Conservation (phyloP, 164 flowering plant genomes). For the Liquidambar formosana region DNA sequence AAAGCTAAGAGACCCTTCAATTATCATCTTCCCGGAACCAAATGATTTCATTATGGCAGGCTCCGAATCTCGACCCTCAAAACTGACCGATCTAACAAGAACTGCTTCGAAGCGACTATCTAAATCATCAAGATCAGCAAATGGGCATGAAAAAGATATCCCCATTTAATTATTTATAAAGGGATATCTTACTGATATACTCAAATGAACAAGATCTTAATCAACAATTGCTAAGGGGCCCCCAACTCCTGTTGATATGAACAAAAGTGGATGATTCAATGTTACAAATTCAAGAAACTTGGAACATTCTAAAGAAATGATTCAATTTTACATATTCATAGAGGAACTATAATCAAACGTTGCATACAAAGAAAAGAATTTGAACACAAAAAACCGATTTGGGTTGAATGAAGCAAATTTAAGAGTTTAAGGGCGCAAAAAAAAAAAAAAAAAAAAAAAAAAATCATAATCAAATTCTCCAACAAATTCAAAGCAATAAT, state of each 20-base stretch:
- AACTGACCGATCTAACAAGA: slow-evolving; percentile 18
- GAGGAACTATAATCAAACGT: no score
- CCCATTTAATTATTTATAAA: slow-evolving; percentile 20
- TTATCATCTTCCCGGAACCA: slow-evolving; percentile 20
- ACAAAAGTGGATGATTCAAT: background rate
- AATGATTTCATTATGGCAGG: slow-evolving; percentile 12
- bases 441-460: no score
- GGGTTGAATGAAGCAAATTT: no score
- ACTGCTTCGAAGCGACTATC: slow-evolving; percentile 22
- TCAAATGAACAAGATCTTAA: slow-evolving; percentile 7
- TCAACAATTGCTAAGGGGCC: slow-evolving; percentile 8
- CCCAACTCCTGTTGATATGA: slow-evolving; percentile 5
- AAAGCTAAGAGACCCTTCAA: slow-evolving; percentile 35
- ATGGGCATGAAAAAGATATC: slow-evolving; percentile 21
- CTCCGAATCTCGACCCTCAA: slow-evolving; percentile 24
- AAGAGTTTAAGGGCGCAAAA: background rate
- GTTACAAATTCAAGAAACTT: no score
- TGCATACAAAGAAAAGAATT: no score
- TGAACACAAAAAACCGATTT: no score
- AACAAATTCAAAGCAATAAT: background rate
- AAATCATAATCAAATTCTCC: background rate
- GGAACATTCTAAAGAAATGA: no score
- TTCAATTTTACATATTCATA: no score
- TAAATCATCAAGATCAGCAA: slow-evolving; percentile 23
- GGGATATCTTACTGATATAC: background rate